phyloP scores from a whole-genome alignment of 208 protist genomes.

The Leishmania tropica region DNA sequence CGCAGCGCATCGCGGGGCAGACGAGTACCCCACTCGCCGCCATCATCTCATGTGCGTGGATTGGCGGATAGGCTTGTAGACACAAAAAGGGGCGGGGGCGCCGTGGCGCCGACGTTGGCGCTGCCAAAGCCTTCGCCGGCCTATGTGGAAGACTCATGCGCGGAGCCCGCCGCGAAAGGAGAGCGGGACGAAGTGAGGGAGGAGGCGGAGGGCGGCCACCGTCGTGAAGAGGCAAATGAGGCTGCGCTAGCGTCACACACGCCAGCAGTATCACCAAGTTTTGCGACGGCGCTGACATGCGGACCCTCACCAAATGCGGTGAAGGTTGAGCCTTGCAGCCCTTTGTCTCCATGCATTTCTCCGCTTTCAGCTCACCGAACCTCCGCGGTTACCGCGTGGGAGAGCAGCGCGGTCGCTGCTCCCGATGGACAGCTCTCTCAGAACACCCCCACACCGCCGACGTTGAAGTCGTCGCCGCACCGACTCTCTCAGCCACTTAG shows the following conservation, averaged over 20 bases:
- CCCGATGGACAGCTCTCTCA: background rate
- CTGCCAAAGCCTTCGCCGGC: background rate
- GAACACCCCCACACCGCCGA: background rate
- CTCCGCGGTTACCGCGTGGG: background rate
- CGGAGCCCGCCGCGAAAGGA: background rate
- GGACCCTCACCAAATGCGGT: background rate
- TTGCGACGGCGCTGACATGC: background rate
- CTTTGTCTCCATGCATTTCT: background rate
- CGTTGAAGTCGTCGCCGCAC: background rate
- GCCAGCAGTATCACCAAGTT: background rate
- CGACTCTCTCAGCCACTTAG: slow-evolving; percentile 4
- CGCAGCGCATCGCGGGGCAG: background rate
- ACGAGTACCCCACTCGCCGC: background rate
- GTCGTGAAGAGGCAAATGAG: background rate
- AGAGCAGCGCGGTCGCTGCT: background rate
- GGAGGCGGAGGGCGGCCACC: background rate
- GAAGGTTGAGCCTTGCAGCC: background rate
- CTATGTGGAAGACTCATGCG: background rate
- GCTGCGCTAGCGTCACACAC: background rate
- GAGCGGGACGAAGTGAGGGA: background rate
- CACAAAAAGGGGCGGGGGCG: background rate
- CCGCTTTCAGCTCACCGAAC: background rate
- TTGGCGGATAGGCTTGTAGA: background rate
- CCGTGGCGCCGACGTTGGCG: background rate
- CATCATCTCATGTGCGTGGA: background rate